A percentile compares a stretch with the other conserved stretches of the same genome.
Conservation (phyloP, 2,329 filamentous ascomycete species). For the Sclerotinia minor region DNA sequence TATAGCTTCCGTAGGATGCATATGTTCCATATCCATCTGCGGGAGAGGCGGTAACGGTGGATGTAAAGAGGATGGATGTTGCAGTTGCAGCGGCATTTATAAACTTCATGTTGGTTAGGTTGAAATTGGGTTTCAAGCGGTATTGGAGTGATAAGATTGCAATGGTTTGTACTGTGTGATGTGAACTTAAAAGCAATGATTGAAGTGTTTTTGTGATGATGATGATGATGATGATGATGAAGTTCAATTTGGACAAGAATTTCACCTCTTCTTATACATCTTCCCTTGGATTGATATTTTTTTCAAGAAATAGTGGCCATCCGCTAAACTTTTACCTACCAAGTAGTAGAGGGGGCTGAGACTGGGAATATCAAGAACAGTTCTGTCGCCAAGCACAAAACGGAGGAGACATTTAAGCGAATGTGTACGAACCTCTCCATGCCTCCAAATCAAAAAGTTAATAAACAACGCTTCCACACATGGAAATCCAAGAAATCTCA, state of each 20-base stretch:
- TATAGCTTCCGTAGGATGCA: slow-evolving; percentile 17
- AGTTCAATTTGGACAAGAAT: not conserved
- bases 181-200: not conserved
- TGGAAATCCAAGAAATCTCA: not conserved
- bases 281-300: no score
- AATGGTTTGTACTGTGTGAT: not conserved
- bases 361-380: not conserved
- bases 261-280: slow-evolving; percentile 9
- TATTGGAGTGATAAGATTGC: not conserved
- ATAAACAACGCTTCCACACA: not conserved
- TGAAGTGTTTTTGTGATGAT: not conserved
- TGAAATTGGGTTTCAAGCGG: not conserved
- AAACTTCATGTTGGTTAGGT: slow-evolving; percentile 22
- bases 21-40: not conserved
- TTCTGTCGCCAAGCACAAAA: not conserved
- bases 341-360: not conserved
- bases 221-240: slow-evolving; percentile 19
- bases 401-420: not conserved
- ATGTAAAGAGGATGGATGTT: not conserved
- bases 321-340: not conserved
- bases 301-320: not conserved
- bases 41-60: not conserved
- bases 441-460: not conserved
- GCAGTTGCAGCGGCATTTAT: not conserved
- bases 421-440: not conserved